Evolutionary conservation across 2,329 filamentous ascomycete genomes (phyloP), one percentile per base, ranked within the genome.

Genomic region (Escovopsis sp.): DNA sequence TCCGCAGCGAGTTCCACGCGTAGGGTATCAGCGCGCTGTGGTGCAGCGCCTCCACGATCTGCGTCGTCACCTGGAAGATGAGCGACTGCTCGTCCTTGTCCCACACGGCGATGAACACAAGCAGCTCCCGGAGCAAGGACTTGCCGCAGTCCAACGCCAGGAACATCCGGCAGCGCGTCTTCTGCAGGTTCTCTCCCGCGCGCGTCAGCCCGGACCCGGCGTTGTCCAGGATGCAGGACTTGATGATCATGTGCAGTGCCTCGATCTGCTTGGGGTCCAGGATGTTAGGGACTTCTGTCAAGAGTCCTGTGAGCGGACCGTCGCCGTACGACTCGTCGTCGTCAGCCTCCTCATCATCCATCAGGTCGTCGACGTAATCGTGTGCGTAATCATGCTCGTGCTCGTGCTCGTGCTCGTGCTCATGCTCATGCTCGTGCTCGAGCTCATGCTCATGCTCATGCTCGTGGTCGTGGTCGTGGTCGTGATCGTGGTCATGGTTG

Each of bases 91-190:
- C 87, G 28, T 85, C 80, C 48, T 94, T 77, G 51, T 94, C 88
- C 88, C 88, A 96, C 8, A 93, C 87, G 5, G 88, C 88, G 42
- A 94, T 93, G 54, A 94, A 94, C 39, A 96, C 92, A 30, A 96
- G 66, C 49, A 96, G 72, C 55, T 96, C 88, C 37, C 88, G 71
- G 2, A 96, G 65, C 4, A 96, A 65, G 50, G 92, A 94, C 45
- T 87, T 78, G 3, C 88, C 88, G 42, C 85, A 92, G 50, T 94
- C 86, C 40, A 93, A 74, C 0, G 86, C 86, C 29, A 96, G 65
- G 34, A 96, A 72, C 50, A 94, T 81, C 50, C 92, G 82, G 49
- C 87, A 94, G 16, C 88, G 69, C 2, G 88, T 84, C 41, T 86
- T 84, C 55, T 94, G 86, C 58, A 94, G 76, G 50, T 88, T 93